Evolutionary conservation across 768 basidiomycete species (phyloP), one percentile per base, ranked within the genome.

Genomic region (Boletus bicolor): DNA sequence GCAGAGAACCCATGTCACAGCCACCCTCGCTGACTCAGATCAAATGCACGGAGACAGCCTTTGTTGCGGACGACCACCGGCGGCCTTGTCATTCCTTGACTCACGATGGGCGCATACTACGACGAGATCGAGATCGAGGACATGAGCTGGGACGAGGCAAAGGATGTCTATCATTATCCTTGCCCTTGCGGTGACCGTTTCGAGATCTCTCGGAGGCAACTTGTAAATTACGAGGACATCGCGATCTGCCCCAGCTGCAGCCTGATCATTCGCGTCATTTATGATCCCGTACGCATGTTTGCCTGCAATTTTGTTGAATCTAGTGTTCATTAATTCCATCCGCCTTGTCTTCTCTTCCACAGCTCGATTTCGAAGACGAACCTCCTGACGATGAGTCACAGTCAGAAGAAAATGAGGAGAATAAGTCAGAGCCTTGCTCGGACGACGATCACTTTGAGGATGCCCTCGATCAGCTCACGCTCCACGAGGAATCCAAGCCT

Each of bases 181-280:
- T 99, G 94, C 68, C 95, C 96, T 1, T 98, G 96, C 67, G 96
- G 96, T 9, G 96, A 99, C 75, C 86, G 95, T 41, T 99, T 98
- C 75, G 96, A 98, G 73, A 98, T 98, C 61, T 84, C 89, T 32
- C 83, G 88, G 62, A 75, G 77, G 58, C 93, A 98, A 73, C 83
- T 98, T 8, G 82, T 84, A 44, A 78, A 93, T 61, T 97, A 84
- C 53, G 97, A 98, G 65, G 97, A 98, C 69, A 84, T 95, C 44
- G 96, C 95, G 24, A 94, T 83, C 49, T 98, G 97, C 76, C 97
- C 97, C 0, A 95, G 92, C 70, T 99, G 97, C 64, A 95, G 92
- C 60, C 77, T 98, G 24, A 81, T 98, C 34, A 92, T 98, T 48
- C 77, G 96, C 53, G 89, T 98, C 42, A 82, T 98, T 43, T 98